These are phyloP conservation scores for Phialophora expanda DNA, from an alignment of 2,329 filamentous ascomycete genomes.

Conservation along the genomic window DNA sequence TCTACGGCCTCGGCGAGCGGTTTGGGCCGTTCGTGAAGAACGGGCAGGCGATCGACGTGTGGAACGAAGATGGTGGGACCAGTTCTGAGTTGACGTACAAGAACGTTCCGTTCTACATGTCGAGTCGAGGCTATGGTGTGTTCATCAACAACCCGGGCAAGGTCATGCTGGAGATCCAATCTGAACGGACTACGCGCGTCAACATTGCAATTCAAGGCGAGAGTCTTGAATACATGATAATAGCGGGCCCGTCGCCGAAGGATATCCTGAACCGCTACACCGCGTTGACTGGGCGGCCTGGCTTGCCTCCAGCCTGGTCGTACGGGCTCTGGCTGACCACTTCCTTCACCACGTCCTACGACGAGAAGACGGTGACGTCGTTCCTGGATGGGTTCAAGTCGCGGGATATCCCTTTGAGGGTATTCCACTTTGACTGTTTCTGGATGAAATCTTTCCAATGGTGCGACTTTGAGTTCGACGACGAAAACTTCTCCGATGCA, in stretches of 20 bases:
- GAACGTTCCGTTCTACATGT: conserved; percentile 34
- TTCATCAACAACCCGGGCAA: conserved; percentile 70
- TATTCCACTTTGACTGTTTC: conserved; percentile 79
- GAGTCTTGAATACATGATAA: conserved; percentile 70
- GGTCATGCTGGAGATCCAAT: conserved; percentile 71
- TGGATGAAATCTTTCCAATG: conserved; percentile 77
- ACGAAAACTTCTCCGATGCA: conserved; percentile 71
- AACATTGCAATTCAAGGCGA: conserved; percentile 70
- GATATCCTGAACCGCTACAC: conserved; percentile 69
- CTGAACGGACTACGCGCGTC: conserved; percentile 67
- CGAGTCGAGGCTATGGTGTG: conserved; percentile 68
- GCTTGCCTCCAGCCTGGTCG: conserved; percentile 69
- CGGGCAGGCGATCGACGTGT: conserved; percentile 66
- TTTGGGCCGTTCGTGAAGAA: conserved; percentile 75
- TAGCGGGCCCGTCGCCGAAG: conserved; percentile 70
- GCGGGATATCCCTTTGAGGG: conserved; percentile 68
- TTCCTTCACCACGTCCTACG: conserved; percentile 71
- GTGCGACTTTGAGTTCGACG: conserved; percentile 76
- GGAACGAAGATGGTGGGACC: conserved; percentile 54
- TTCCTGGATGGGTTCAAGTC: conserved; percentile 73
- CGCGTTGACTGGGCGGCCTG: conserved; percentile 65
- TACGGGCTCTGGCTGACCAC: conserved; percentile 75
- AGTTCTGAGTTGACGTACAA: conserved; percentile 34
- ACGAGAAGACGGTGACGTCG: conserved; percentile 64
- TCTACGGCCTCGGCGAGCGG: conserved; percentile 73